Evolutionary conservation across 2,329 filamentous ascomycete genomes (phyloP), one percentile per base, ranked within the genome.

Genomic region (Ascochyta rabiei): DNA sequence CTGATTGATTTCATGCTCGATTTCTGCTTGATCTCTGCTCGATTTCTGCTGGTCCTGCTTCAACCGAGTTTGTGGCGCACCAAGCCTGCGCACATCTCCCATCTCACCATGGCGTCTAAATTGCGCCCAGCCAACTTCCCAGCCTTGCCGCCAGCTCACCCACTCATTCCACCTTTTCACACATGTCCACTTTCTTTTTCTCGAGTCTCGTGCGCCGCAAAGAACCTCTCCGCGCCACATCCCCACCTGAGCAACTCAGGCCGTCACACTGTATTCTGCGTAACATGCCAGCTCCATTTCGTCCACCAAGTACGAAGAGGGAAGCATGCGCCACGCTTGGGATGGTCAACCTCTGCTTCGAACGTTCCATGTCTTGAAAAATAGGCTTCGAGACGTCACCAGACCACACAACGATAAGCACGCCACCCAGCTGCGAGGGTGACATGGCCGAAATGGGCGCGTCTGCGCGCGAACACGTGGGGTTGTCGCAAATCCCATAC

Each of bases 401-500:
- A 46, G 52, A 55, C 42, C 52, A n/a, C 6, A 13, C 41, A 37
- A 35, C 42, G 46, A 55, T 50, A 50, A 55, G 52, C 47, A 40
- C 33, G 34, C 51, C 45, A 9, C 9, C 26, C 24, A 28, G n/a
- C 45, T 30, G 30, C 8, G n/a, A 41, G 45, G 46, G 30, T 8
- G n/a, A 41, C 40, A 49, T 55, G 33, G 41, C 42, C 47, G 46
- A 50, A 42, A 41, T 50, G 52, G 45, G 46, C 45, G 49, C 52
- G 52, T 54, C 52, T 49, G 18, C 52, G 52, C 52, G 52, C 47
- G 46, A 55, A 55, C 52, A 55, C 52, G 52, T 55, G 52, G 52
- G 52, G 52, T 52, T 2, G 35, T 16, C 18, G 18, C 41, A 48
- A 55, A 46, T 50, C 41, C 52, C 52, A 55, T 55, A 35, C 15